A percentile compares a stretch with the other conserved stretches of the same genome.
Conservation (phyloP, 108 stramenopile species). For the Mediolabrus comicus region DNA sequence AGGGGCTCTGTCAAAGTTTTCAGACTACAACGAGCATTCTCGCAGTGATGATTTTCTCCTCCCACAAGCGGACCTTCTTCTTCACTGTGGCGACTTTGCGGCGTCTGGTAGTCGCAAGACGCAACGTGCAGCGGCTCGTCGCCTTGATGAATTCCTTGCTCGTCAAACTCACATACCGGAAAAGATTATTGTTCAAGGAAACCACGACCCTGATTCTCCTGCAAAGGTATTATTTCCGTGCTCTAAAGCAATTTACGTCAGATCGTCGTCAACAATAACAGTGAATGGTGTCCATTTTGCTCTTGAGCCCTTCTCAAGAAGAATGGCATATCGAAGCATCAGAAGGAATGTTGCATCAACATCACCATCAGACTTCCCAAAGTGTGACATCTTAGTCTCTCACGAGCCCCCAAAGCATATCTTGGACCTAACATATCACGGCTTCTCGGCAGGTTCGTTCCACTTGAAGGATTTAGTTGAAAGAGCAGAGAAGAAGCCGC, state of each 20-base stretch:
- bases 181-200: conserved; percentile 76
- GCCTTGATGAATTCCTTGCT: conserved; percentile 62
- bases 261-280: conserved; percentile 37
- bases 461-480: conserved; percentile 51
- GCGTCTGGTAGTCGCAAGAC: conserved; percentile 40
- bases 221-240: conserved; percentile 28
- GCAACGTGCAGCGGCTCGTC: conserved; percentile 25
- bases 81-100: conserved; percentile 80
- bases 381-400: conserved; percentile 66
- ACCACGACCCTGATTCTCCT: conserved; percentile 72
- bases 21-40: not conserved
- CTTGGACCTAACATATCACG: conserved; percentile 57
- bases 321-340: conserved; percentile 39
- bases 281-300: conserved; percentile 44
- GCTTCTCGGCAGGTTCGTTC: conserved; percentile 53
- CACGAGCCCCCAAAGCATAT: conserved; percentile 70
- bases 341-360: conserved; percentile 2
- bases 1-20: conserved; percentile 37
- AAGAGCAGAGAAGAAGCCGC: conserved; percentile 36
- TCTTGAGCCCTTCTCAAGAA: conserved; percentile 49
- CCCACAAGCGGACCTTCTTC: conserved; percentile 64
- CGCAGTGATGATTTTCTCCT: conserved; percentile 33
- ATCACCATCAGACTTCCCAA: not conserved
- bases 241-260: conserved; percentile 62
- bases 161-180: conserved; percentile 61